Evolutionary conservation across 169 alveolate species (phyloP), one percentile per base, ranked within the genome.

Genomic region (Babesia caballi): DNA sequence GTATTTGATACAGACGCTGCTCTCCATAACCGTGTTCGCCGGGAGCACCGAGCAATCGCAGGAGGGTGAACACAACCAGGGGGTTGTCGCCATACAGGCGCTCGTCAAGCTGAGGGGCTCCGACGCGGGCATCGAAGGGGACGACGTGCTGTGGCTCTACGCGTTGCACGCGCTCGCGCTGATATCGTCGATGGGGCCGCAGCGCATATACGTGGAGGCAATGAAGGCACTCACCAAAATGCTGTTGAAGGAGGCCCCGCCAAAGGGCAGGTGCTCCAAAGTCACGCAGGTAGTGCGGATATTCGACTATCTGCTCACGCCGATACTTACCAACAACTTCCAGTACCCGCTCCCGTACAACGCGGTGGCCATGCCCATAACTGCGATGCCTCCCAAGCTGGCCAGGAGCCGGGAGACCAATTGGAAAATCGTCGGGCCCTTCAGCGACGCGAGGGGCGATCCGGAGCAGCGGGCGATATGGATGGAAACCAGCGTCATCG

Each of bases 281-380:
- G 68, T 69, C 0, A 52, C 73, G 21, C 86, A 68, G 40, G 59
- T 78, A 6, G 58, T 60, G 21, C 32, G 86, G 21, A 68, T 78
- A 67, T 78, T 78, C 68, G 86, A 78, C 47, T 66, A 78, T 32
- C 19, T 78, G 19, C 68, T 78, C 35, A 32, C 86, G 41, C 86
- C 86, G 21, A 78, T 53, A 28, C 76, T 78, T 30, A 68, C 86
- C 12, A 46, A 41, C 58, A 78, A 78, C 23, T 59, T 78, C 68
- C 67, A 59, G 47, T 78, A 78, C 75, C 86, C 86, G 2, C 36
- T 78, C 35, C 68, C 82, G 14, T 38, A 41, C 19, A 23, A 11
- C 19, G 11, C 41, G 12, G 36, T 66, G 11, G 51, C 57, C 19
- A 5, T 33, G 50, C 81, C 81, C 5, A 40, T 78, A 38, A 23